Evolutionary conservation across 192 early-diverging fungal species (phyloP).

Genomic region (Pilobolus umbonatus): DNA sequence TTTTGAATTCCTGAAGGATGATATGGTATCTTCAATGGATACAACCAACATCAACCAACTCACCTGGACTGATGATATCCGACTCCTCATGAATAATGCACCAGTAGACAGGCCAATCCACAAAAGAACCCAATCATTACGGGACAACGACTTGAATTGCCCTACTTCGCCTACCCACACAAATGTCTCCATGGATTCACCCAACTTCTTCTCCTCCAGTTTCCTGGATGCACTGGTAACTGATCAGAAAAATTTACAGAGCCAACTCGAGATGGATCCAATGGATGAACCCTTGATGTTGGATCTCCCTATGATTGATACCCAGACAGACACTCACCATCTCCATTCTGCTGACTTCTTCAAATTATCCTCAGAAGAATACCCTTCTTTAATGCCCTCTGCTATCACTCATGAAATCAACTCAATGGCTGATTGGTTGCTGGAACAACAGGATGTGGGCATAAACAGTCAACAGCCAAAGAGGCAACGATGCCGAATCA

Average conservation of each 20-base stretch:
- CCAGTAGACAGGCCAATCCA: neutral
- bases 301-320: constrained; percentile 8
- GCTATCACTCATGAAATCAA: constrained; percentile 10
- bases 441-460: constrained; percentile 1
- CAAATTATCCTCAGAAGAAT: neutral
- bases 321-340: neutral
- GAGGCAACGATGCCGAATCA: neutral
- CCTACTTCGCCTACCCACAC: constrained; percentile 2
- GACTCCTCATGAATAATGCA: constrained; percentile 2
- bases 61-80: constrained; percentile 11
- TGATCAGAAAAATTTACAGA: neutral
- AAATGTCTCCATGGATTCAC: no score
- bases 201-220: constrained; percentile 3
- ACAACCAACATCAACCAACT: neutral
- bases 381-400: neutral
- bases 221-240: constrained; percentile 15
- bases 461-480: neutral
- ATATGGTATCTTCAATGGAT: neutral
- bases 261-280: neutral
- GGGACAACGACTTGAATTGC: neutral
- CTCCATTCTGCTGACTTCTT: neutral
- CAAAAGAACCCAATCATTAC: constrained; percentile 1
- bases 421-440: constrained; percentile 10
- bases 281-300: neutral
- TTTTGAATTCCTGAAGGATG: constrained; percentile 16